Evolutionary conservation across 2,329 filamentous ascomycete genomes (phyloP).

Genomic region (Tothia fuscella): DNA sequence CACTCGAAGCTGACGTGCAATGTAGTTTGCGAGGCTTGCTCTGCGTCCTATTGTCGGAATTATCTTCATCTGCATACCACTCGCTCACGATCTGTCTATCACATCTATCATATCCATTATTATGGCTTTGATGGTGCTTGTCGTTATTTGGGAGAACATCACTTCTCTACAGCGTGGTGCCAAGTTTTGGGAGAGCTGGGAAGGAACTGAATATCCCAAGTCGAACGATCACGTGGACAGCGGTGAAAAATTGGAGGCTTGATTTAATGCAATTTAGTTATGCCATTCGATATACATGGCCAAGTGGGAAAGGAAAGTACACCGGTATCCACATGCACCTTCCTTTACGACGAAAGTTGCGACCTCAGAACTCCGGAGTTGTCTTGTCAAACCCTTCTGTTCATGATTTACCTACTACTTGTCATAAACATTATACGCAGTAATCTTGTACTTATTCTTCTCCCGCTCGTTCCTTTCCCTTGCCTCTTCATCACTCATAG

Average conservation of each 20-base stretch:
- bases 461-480: too few relatives aligned
- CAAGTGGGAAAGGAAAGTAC: too few relatives aligned
- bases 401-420: too few relatives aligned
- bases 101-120: conserved; percentile 5
- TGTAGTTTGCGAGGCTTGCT: neutral
- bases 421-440: too few relatives aligned
- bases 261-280: too few relatives aligned
- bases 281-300: too few relatives aligned
- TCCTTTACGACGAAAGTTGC: too few relatives aligned
- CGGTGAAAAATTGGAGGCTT: neutral
- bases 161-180: conserved; percentile 1
- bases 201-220: conserved; percentile 7
- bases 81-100: conserved; percentile 7
- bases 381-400: too few relatives aligned
- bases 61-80: conserved; percentile 5
- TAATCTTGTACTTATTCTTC: too few relatives aligned
- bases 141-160: conserved; percentile 7
- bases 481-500: too few relatives aligned
- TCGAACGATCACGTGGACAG: neutral
- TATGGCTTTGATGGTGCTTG: conserved; percentile 3
- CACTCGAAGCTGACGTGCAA: neutral
- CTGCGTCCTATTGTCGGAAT: conserved; percentile 1
- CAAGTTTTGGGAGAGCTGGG: conserved; percentile 9
- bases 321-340: too few relatives aligned
- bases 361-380: too few relatives aligned